phyloP scores from a whole-genome alignment of 176 grass and related monocot genomes.

The Aegilops longissima region DNA sequence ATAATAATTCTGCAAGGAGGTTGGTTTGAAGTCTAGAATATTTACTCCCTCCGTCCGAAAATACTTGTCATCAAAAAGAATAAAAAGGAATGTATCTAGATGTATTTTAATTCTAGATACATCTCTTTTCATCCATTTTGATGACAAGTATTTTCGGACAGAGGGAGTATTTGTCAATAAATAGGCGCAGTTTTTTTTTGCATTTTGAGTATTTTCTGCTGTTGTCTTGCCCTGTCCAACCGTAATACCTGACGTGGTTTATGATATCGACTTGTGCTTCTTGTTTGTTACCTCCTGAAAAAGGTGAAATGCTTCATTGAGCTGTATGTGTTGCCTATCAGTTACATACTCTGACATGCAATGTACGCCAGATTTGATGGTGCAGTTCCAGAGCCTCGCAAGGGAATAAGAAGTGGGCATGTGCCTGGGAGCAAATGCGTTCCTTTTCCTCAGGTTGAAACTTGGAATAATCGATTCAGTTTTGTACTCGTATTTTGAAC shows the following conservation, averaged over 20 bases:
- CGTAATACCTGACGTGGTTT: neutral
- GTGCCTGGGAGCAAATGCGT: conserved; percentile 95
- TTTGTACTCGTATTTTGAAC: neutral
- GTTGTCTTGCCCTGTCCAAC: neutral
- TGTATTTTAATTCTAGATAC: too few relatives aligned
- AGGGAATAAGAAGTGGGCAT: conserved; percentile 88
- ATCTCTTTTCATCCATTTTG: too few relatives aligned
- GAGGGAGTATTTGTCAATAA: neutral
- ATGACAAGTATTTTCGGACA: too few relatives aligned
- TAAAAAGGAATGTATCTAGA: too few relatives aligned
- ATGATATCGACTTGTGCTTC: neutral
- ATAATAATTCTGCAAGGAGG: too few relatives aligned
- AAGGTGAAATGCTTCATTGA: conserved; percentile 4
- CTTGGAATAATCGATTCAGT: conserved; percentile 18
- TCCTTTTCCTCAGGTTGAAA: conserved; percentile 73
- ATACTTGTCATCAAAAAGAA: too few relatives aligned
- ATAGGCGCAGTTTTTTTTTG: neutral
- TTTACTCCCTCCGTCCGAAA: neutral
- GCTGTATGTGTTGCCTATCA: neutral
- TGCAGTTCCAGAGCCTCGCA: conserved; percentile 76
- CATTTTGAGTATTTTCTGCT: neutral
- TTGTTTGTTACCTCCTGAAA: neutral
- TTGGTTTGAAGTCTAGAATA: neutral
- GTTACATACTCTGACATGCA: conserved; percentile 33
- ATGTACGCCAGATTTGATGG: conserved; percentile 83